Base-by-base conservation (phyloP, 352 stramenopile genomes). In the Elongisporangium undulatum region DNA sequence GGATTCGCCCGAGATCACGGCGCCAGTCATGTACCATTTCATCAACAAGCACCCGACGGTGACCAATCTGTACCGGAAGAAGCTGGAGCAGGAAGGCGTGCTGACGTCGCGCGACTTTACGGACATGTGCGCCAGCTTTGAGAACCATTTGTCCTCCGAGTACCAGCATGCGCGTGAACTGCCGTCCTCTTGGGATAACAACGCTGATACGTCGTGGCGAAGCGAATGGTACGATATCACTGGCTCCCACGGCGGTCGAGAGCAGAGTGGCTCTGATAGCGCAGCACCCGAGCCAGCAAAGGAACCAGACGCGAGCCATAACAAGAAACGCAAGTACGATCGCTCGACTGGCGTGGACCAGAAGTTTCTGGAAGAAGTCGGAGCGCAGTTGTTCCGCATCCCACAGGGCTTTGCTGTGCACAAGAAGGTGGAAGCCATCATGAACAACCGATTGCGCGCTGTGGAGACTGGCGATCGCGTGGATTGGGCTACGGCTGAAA, bases 401-500 rank as follows among this genome's bases (percentile, higher is more conserved):
- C 88, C 88, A 13, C 69, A 88, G 53, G 82, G 81, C 9, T 96
- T 96, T 76, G 75, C 82, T 0, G 85, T 85, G 2, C 86, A 96
- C 67, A 83, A 87, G 57, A 93, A 94, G 62, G 83, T 94, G 29
- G 82, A 93, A 57, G 85, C 81, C 20, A 86, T 94, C 59, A 94
- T 93, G 81, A 93, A 92, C 61, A 94, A 93, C 45, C 81, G 83
- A 1, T 59, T 92, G 38, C 75, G 81, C 6, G 85, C 87, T 12
- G 75, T 93, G 15, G 87, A 95, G 63, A 92, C 82, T 17, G 86
- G 84, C 23, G 80, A 85, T 55, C 76, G 82, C 6, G 82, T 97
- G 16, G 87, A 97, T 61, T 97, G 89, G 89, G 90, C 77, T 16
- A 96, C 88, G 2, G 89, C 88, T 12, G 90, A 97, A 64, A 86